Conservation (phyloP, 2,329 filamentous ascomycete genomes). For the Neophaeococcomyces mojaviensis region DNA sequence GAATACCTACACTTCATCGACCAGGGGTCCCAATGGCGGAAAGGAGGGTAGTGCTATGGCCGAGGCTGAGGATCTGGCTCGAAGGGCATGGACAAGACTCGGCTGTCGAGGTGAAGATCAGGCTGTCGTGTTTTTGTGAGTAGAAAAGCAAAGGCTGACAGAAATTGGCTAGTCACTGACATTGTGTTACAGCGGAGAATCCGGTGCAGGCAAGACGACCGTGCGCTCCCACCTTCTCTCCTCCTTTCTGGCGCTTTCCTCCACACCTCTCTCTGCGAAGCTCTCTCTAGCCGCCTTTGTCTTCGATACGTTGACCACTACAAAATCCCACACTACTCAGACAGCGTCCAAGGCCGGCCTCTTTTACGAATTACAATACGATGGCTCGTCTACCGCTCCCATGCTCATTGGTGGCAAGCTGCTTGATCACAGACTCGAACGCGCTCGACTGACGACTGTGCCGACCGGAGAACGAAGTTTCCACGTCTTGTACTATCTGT, state of each 20-base stretch:
- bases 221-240: constrained; percentile 82
- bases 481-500: constrained; percentile 81
- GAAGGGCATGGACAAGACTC: constrained; percentile 74
- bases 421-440: constrained; percentile 83
- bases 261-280: constrained; percentile 83
- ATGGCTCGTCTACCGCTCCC: constrained; percentile 77
- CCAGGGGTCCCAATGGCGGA: constrained; percentile 79
- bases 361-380: constrained; percentile 94
- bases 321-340: constrained; percentile 90
- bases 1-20: constrained; percentile 88
- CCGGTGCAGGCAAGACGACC: constrained; percentile 91
- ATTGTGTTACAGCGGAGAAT: constrained; percentile 67
- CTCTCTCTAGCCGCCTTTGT: constrained; percentile 89
- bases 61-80: constrained; percentile 85
- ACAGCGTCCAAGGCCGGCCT: constrained; percentile 93
- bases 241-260: constrained; percentile 78
- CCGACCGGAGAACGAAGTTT: constrained; percentile 96
- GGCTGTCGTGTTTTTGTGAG: constrained; percentile 84
- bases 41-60: constrained; percentile 89
- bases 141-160: constrained; percentile 20
- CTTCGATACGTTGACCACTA: constrained; percentile 93
- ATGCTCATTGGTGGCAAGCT: constrained; percentile 90
- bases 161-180: constrained; percentile 1
- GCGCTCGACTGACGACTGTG: constrained; percentile 82
- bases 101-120: constrained; percentile 90